Base-by-base conservation (phyloP, 2,329 filamentous ascomycete genomes). In the Plectosphaerella plurivora region DNA sequence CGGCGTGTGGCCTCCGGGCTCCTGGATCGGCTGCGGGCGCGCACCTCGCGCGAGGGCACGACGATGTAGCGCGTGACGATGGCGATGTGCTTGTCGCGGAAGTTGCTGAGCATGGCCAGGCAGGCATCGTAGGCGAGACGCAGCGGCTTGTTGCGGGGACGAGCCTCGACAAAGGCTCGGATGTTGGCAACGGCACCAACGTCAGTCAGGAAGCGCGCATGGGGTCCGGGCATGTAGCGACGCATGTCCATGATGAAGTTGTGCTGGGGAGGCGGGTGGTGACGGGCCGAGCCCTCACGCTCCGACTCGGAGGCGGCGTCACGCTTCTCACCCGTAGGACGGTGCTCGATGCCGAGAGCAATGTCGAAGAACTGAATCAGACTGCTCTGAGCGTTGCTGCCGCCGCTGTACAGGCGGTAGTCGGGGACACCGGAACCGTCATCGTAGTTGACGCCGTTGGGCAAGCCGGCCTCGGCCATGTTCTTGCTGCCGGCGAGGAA, bases 211-310 rank as follows among this genome's bases (percentile, higher is more conserved):
- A 99, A 99, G 41, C 89, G 86, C 4, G 91, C 88, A 65, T 99
- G 94, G 0, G 88, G 83, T 1, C 91, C 93, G 0, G 94, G 94
- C 94, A 99, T 99, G 72, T 99, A 99, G 45, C 82, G 82, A 53
- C 93, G 88, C 94, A 99, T 99, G 59, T 99, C 94, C 64, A 89
- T 84, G 65, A 99, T 93, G 73, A 99, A 99, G 63, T 94, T 95
- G 72, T 96, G 84, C 41, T 81, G 51, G 73, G 72, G 58, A 53
- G 65, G 52, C 42, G 62, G 56, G 28, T 33, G 28, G 28, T 33
- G 28, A 3, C 15, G 16, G 50, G 56, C 74, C 61, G 63, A 62
- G 7, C 65, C 60, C 44, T 80, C 78, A 49, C 75, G 74, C 36
- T 77, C 77, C 5, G 70, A 68, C 22, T 74, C 72, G 12, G 73